Conservation (phyloP, 2,329 filamentous ascomycete genomes). For the Epichloe glyceriae region DNA sequence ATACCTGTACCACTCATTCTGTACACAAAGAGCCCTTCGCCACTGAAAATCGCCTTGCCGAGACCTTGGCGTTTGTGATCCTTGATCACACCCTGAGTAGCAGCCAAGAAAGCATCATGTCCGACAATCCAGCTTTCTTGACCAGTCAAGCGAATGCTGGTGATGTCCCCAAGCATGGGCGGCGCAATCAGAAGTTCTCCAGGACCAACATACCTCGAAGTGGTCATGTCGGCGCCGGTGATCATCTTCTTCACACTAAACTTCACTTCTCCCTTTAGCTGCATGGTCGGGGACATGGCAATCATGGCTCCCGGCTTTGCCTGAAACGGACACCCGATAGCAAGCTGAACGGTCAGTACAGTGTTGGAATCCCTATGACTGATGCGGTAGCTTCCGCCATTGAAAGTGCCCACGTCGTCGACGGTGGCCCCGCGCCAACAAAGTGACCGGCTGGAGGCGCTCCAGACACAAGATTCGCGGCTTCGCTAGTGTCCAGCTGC, state of each 20-base stretch:
- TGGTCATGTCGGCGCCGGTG: conserved; percentile 63
- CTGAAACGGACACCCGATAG: conserved; percentile 71
- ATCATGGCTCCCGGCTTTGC: conserved; percentile 86
- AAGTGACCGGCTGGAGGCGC: conserved; percentile 43
- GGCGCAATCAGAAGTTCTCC: conserved; percentile 83
- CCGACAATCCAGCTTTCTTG: conserved; percentile 72
- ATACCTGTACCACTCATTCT: conserved; percentile 71
- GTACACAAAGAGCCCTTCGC: conserved; percentile 85
- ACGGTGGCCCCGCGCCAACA: conserved; percentile 46
- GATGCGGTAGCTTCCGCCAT: conserved; percentile 87
- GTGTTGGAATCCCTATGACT: conserved; percentile 87
- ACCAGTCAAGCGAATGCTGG: conserved; percentile 60
- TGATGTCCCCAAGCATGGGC: conserved; percentile 69
- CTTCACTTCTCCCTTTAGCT: conserved; percentile 68
- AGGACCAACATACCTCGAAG: conserved; percentile 74
- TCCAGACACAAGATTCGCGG: conserved; percentile 22
- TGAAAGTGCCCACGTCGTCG: conserved; percentile 93
- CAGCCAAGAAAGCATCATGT: conserved; percentile 74
- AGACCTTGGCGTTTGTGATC: conserved; percentile 79
- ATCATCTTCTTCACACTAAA: conserved; percentile 90
- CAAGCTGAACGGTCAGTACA: conserved; percentile 77
- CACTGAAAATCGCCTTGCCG: conserved; percentile 84
- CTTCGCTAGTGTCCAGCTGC: conserved; percentile 11
- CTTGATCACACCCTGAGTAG: conserved; percentile 75
- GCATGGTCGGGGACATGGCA: conserved; percentile 82